Conservation (phyloP, 805 yeast species). For the Hanseniaspora hatyaiensis region DNA sequence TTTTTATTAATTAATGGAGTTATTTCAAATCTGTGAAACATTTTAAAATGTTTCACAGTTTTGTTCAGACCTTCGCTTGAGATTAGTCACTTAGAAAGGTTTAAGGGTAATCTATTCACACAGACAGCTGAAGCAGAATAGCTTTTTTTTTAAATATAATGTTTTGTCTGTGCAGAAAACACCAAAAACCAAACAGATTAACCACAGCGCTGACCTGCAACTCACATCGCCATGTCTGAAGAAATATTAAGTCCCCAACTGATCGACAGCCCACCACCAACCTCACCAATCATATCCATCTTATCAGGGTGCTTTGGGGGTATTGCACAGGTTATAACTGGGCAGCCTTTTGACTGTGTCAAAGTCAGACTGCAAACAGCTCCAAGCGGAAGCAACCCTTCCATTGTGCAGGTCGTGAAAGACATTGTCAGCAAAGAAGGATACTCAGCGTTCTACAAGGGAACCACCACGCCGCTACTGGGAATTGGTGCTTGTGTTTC, state of each 20-base stretch:
- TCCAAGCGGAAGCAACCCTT: slow-evolving; percentile 45
- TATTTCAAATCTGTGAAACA: too few species aligned
- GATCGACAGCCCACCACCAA: slow-evolving; percentile 24
- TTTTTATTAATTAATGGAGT: too few species aligned
- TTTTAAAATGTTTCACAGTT: too few species aligned
- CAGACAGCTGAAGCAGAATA: too few species aligned
- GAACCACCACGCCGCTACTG: slow-evolving; percentile 81
- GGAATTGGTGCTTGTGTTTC: slow-evolving; percentile 99
- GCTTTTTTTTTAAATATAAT: too few species aligned
- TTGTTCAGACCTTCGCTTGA: too few species aligned
- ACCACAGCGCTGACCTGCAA: too few species aligned
- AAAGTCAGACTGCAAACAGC: slow-evolving; percentile 89
- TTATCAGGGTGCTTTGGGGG: slow-evolving; percentile 93
- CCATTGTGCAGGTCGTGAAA: slow-evolving; percentile 62
- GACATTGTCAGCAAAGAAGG: slow-evolving; percentile 72
- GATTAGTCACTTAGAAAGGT: too few species aligned
- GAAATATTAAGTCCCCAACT: slow-evolving; percentile 27
- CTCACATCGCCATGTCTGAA: too few species aligned
- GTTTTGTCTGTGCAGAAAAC: not conserved
- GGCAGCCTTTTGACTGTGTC: slow-evolving; percentile 93
- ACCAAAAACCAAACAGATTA: not conserved
- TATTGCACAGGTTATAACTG: slow-evolving; percentile 85
- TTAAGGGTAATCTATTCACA: too few species aligned
- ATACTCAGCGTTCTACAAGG: slow-evolving; percentile 75
- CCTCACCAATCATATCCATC: slow-evolving; percentile 58